These are phyloP conservation scores for Mayamaea pseudoterrestris DNA, from an alignment of 108 stramenopile species.

Conservation along the genomic window DNA sequence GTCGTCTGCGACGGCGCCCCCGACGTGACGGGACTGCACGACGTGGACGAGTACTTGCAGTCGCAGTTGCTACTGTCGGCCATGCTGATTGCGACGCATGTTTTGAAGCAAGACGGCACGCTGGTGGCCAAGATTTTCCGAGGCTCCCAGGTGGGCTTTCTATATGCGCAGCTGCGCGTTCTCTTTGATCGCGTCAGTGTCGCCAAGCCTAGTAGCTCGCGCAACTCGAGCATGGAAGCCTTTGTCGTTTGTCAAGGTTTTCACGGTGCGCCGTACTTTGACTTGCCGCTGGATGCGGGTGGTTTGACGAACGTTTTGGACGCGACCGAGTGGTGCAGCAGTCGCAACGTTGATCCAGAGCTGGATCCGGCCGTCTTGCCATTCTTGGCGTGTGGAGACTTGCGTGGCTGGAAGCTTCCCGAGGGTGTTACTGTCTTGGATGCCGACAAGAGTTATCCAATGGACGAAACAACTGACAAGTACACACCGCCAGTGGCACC, in stretches of 20 bases:
- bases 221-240: conserved; percentile 80
- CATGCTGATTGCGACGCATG: conserved; percentile 84
- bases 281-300: conserved; percentile 46
- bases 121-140: conserved; percentile 99
- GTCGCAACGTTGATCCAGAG: not conserved
- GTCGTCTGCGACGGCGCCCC: conserved; percentile 99
- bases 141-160: conserved; percentile 77
- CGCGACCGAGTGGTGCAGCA: too few relatives aligned
- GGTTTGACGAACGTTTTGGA: conserved; percentile 4
- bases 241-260: conserved; percentile 90
- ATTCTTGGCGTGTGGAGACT: conserved; percentile 64
- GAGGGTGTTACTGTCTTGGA: conserved; percentile 41
- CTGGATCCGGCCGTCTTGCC: conserved; percentile 37
- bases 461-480: conserved; percentile 29
- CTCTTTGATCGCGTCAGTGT: conserved; percentile 74
- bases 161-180: conserved; percentile 84
- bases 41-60: conserved; percentile 93
- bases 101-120: conserved; percentile 72
- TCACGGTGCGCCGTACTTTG: conserved; percentile 21
- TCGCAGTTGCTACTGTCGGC: conserved; percentile 88
- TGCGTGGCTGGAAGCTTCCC: conserved; percentile 30
- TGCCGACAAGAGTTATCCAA: conserved; percentile 71
- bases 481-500: conserved; percentile 46
- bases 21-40: conserved; percentile 94
- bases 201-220: conserved; percentile 81